These are phyloP conservation scores for Chlorella sp. DNA, from an alignment of 139 green algal species.

Conservation along the genomic window DNA sequence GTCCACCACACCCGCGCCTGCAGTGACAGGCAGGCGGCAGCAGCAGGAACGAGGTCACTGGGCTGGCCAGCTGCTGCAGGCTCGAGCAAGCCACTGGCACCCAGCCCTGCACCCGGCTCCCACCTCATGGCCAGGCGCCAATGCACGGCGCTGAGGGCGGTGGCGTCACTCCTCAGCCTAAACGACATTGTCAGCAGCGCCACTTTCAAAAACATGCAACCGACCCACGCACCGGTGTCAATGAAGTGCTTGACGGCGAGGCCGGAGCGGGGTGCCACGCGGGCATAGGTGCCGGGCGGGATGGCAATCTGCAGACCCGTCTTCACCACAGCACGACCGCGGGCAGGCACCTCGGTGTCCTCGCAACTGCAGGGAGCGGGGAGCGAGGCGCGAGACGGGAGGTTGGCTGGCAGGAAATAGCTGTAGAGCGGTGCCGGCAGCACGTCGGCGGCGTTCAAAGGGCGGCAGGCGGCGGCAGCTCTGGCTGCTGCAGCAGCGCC, in stretches of 20 bases:
- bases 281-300: constrained; percentile 93
- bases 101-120: too few species aligned
- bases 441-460: background rate
- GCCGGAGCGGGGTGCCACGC: constrained; percentile 95
- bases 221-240: constrained; percentile 82
- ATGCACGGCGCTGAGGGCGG: too few species aligned
- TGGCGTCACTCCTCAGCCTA: too few species aligned
- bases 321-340: constrained; percentile 86
- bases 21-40: too few species aligned
- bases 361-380: constrained; percentile 72
- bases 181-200: too few species aligned
- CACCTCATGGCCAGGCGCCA: too few species aligned
- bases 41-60: too few species aligned
- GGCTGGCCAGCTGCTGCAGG: too few species aligned
- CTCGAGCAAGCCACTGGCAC: too few species aligned
- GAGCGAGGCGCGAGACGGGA: background rate
- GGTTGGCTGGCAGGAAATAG: background rate
- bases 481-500: background rate
- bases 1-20: constrained; percentile 89
- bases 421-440: background rate
- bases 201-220: too few species aligned
- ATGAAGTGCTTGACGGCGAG: constrained; percentile 98
- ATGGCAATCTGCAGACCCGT: constrained; percentile 93
- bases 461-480: too few species aligned
- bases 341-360: constrained; percentile 86